A percentile compares a stretch with the other conserved stretches of the same genome.
These are phyloP conservation scores for Xerocomus spinulosus DNA, from an alignment of 768 basidiomycete species.

Conservation along the genomic window DNA sequence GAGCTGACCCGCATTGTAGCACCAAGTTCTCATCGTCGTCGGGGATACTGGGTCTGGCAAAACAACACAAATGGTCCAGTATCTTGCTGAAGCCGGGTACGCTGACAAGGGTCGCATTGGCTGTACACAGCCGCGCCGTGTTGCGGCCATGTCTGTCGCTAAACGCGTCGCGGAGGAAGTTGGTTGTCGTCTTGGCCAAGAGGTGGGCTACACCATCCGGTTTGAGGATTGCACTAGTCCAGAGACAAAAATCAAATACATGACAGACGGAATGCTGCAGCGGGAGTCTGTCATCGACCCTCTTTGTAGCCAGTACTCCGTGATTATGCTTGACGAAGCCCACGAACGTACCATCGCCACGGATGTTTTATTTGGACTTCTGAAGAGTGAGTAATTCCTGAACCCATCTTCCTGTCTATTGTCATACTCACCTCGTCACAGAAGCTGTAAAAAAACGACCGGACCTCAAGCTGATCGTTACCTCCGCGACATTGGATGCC, in stretches of 20 bases:
- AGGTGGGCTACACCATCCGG: slow-evolving; percentile 98
- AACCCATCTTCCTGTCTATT: background rate
- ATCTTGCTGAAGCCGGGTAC: slow-evolving; percentile 91
- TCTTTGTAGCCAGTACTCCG: slow-evolving; percentile 86
- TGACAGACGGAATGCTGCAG: slow-evolving; percentile 99
- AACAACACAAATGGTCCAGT: slow-evolving; percentile 99
- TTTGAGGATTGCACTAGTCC: slow-evolving; percentile 99
- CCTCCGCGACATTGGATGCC: slow-evolving; percentile 97
- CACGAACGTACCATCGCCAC: slow-evolving; percentile 99
- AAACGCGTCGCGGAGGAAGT: slow-evolving; percentile 99
- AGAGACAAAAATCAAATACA: slow-evolving; percentile 99
- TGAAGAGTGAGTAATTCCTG: slow-evolving; percentile 50
- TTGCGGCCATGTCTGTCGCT: slow-evolving; percentile 98
- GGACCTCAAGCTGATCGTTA: slow-evolving; percentile 96
- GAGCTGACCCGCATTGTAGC: slow-evolving; percentile 19
- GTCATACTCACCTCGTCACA: slow-evolving; percentile 33
- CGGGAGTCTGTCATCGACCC: slow-evolving; percentile 96
- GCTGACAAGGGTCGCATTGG: slow-evolving; percentile 90
- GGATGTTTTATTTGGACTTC: slow-evolving; percentile 91
- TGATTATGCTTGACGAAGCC: slow-evolving; percentile 98
- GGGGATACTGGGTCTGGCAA: slow-evolving; percentile 99
- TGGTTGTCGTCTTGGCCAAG: slow-evolving; percentile 93
- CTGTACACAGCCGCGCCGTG: slow-evolving; percentile 98
- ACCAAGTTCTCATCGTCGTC: slow-evolving; percentile 96
- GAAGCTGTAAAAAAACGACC: slow-evolving; percentile 93